Evolutionary conservation across 164 flowering plant species (phyloP).

Genomic region (Dillenia turbinata): DNA sequence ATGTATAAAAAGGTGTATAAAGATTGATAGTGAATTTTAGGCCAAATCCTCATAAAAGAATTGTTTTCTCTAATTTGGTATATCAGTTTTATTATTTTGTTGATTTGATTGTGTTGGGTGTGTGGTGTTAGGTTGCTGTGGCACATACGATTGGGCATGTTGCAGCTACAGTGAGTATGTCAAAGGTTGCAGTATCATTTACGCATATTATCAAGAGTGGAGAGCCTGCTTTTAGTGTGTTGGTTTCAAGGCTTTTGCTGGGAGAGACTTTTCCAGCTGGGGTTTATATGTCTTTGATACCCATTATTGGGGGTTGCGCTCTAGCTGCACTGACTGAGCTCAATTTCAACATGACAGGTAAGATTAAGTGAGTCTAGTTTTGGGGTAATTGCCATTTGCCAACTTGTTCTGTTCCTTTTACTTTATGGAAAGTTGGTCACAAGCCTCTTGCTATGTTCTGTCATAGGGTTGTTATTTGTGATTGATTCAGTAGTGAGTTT

Average conservation of each 20-base stretch:
- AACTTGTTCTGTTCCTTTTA: too few relatives aligned
- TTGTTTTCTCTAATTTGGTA: background rate
- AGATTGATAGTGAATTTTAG: too few relatives aligned
- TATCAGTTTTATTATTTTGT: constrained; percentile 1
- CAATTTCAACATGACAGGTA: constrained; percentile 82
- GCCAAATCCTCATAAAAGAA: too few relatives aligned
- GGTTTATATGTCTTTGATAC: constrained; percentile 62
- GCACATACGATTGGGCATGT: constrained; percentile 93
- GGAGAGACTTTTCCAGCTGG: constrained; percentile 65
- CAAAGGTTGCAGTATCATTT: constrained; percentile 86
- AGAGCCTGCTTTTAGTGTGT: constrained; percentile 82
- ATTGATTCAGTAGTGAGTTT: too few relatives aligned
- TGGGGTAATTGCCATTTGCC: too few relatives aligned
- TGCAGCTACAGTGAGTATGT: constrained; percentile 83
- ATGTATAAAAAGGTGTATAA: too few relatives aligned
- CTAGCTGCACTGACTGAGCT: constrained; percentile 79
- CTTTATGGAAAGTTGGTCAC: too few relatives aligned
- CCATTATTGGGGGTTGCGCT: constrained; percentile 76
- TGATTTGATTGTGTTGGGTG: constrained; percentile 3
- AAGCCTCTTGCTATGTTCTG: too few relatives aligned
- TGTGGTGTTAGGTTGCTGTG: constrained; percentile 54
- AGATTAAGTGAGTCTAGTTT: constrained; percentile 6
- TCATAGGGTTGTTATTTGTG: too few relatives aligned
- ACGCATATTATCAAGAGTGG: constrained; percentile 88
- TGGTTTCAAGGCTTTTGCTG: constrained; percentile 69